Conservation (phyloP, 1,284 basidiomycete genomes). For the Phylloboletellus chloephorus region DNA sequence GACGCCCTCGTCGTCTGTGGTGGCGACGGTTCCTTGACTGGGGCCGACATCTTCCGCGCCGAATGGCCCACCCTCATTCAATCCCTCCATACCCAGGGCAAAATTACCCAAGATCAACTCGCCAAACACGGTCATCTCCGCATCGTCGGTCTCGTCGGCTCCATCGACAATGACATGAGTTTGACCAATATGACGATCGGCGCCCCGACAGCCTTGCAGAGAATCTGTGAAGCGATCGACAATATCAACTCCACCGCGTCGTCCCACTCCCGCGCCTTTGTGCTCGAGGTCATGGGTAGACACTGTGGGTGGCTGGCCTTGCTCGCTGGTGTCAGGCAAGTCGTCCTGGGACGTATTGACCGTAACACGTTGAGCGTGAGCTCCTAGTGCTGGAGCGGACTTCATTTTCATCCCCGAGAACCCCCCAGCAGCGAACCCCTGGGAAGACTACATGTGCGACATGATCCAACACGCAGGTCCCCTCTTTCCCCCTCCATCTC, state of each 20-base stretch:
- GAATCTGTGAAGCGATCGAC: constrained; percentile 97
- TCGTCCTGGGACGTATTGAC: constrained; percentile 2
- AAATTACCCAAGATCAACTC: constrained; percentile 74
- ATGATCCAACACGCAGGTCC: constrained; percentile 67
- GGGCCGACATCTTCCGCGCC: constrained; percentile 87
- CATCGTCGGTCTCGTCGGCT: constrained; percentile 96
- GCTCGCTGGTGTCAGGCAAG: constrained; percentile 83
- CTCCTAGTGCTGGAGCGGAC: constrained; percentile 80
- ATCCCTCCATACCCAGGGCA: constrained; percentile 62
- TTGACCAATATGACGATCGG: constrained; percentile 97
- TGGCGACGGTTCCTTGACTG: constrained; percentile 94
- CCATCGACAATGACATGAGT: constrained; percentile 99
- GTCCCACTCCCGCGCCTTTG: constrained; percentile 96
- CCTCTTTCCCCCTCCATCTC: not conserved
- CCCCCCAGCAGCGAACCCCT: constrained; percentile 74
- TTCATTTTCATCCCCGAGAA: constrained; percentile 96
- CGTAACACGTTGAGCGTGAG: constrained; percentile 11
- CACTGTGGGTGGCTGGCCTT: constrained; percentile 98
- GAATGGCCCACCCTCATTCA: constrained; percentile 89
- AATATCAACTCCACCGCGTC: constrained; percentile 96
- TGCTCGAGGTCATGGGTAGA: constrained; percentile 98
- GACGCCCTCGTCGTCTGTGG: constrained; percentile 96
- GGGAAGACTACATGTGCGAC: constrained; percentile 93
- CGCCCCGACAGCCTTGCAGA: constrained; percentile 89
- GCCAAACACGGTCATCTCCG: constrained; percentile 76